Base-by-base conservation (phyloP, 257 asterid genomes). In the Solanum pinnatisectum region DNA sequence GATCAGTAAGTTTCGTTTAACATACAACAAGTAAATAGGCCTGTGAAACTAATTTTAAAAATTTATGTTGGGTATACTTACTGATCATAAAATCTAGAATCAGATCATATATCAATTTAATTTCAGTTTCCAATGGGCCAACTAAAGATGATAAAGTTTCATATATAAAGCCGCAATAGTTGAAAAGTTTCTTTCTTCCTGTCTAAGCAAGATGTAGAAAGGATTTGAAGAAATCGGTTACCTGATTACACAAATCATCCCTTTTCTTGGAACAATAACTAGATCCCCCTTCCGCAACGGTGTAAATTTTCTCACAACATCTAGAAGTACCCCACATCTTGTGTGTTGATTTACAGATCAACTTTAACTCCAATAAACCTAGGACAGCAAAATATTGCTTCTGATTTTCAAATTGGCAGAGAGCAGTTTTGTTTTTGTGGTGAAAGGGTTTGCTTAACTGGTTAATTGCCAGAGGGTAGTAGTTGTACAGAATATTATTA, bases 261-360 rank as follows among this genome's bases (percentile, higher is more conserved):
- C 93, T 87, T 88, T 95, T 95, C 90, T 95, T 95, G 86, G 95
- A 93, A 86, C 96, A 94, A 91, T 93, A 94, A 85, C 84, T 93
- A 93, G 98, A 94, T 91, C 95, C 98, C 91, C 96, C 98, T 93
- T 94, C 98, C 16, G 93, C 94, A 93, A 91, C 92, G 92, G 65
- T 68, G 91, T 91, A 91, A 33, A 92, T 86, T 87, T 91, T 94
- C 87, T 95, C 98, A 94, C 95, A 92, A 84, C 92, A 91, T 86
- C 93, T 95, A 12, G 98, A 87, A 27, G 91, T 85, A 91, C 91
- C 89, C 91, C 94, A 91, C 96, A 94, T 94, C 84, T 84, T 89
- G 85, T 88, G 83, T 46, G 32, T 65, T 23, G 23, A 18, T 35
- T 65, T 87, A 63, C 89, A 91, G 89, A 88, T 89, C 76, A 63